phyloP scores from a whole-genome alignment of 2,329 filamentous ascomycete genomes.

The Fusarium pseudoanthophilum region DNA sequence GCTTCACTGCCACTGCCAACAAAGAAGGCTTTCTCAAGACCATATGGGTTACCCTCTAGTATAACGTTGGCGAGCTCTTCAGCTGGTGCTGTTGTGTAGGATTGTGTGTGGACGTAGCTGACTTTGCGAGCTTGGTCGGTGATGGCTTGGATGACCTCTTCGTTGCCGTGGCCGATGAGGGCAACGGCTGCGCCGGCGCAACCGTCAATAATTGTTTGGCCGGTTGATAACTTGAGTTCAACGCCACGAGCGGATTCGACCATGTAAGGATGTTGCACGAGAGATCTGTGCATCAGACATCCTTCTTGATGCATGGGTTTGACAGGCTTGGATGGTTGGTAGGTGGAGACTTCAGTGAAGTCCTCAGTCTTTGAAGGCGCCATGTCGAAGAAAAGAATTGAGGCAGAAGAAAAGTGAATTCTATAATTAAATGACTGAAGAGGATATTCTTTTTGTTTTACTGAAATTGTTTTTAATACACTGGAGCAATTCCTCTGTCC shows the following conservation, averaged over 20 bases:
- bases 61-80: constrained; percentile 2
- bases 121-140: constrained; percentile 12
- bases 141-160: constrained; percentile 17
- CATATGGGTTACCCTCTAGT: neutral
- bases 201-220: constrained; percentile 10
- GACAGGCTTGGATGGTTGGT: neutral
- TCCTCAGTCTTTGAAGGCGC: neutral
- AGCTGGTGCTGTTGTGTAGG: constrained; percentile 14
- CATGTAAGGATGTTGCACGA: constrained; percentile 20
- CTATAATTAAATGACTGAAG: accelerated
- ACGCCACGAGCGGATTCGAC: neutral
- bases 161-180: constrained; percentile 3
- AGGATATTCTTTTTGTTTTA: accelerated
- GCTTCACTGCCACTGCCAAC: constrained; percentile 49
- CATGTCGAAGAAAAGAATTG: neutral
- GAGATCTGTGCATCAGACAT: constrained; percentile 14
- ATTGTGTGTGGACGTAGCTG: constrained; percentile 21
- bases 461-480: accelerated
- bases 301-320: constrained; percentile 11
- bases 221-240: neutral
- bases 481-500: neutral
- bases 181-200: constrained; percentile 15
- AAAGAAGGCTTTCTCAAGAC: constrained; percentile 41
- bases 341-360: neutral
- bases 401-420: accelerated